Base-by-base conservation (phyloP, 495 filamentous ascomycete genomes). In the Aspergillus diversus region DNA sequence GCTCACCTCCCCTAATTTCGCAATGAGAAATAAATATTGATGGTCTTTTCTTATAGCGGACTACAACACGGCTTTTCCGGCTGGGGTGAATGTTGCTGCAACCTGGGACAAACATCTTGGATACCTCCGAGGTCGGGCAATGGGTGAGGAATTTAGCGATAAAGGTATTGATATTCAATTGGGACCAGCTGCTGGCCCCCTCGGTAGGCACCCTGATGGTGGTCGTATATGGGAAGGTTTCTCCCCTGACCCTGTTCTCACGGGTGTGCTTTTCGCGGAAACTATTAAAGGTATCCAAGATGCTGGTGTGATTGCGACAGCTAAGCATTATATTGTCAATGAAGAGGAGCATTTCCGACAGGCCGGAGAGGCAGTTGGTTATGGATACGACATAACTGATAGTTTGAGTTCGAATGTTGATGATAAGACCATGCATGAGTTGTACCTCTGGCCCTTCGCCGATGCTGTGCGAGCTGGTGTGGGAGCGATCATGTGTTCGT, bases 351-450 rank as follows among this genome's bases (percentile, higher is more conserved):
- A 96, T 73, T 97, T 96, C 81, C 89, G 95, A 60, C 89, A 95
- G 71, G 72, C 74, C 0, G 73, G 78, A n/a, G 89, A 92, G 70
- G 83, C 86, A 4, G 71, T 72, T 49, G 81, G 77, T 15, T 89
- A 85, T 63, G 87, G 88, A 3, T 88, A 82, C 71, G 82, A 88
- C 63, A 89, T 92, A 59, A 73, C 68, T 31, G 84, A 93, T 57
- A 77, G 81, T 32, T 53, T 89, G 5, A 95, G 91, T 69, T 86
- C 89, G 15, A 99, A 97, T 71, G 78, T 97, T 15, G 95, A 97
- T 71, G 95, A 99, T 76, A 89, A 86, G 72, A 96, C 94, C 4
- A 85, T 99, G 86, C 95, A 99, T 74, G 95, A 99, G 75, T 70
- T 95, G 39, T 99, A 99, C 71, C 82, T 97, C 11, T 99, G 95